A percentile compares a stretch with the other conserved stretches of the same genome.
These are phyloP conservation scores for Hygrophila difformis DNA, from an alignment of 257 asterid genomes.

Conservation along the genomic window DNA sequence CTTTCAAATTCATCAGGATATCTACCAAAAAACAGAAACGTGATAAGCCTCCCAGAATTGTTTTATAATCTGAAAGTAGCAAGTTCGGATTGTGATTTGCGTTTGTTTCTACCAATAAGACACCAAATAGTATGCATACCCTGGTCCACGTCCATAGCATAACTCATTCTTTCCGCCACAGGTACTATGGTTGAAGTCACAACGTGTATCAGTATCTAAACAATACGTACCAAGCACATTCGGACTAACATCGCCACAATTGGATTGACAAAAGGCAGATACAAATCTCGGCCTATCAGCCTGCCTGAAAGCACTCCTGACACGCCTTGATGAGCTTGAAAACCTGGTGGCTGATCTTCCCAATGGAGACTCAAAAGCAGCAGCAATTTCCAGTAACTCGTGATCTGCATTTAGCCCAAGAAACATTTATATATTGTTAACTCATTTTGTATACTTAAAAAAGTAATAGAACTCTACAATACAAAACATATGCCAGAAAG, in stretches of 20 bases:
- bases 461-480: no score
- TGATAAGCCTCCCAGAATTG: no score
- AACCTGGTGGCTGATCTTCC: constrained; percentile 63
- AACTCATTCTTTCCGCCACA: constrained; percentile 94
- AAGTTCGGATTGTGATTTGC: no score
- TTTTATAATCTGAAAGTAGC: no score
- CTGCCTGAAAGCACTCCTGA: constrained; percentile 71
- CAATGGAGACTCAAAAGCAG: constrained; percentile 60
- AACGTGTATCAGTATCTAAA: constrained; percentile 81
- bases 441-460: no score
- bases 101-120: no score
- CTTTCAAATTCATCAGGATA: constrained; percentile 95
- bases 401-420: constrained; percentile 47
- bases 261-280: constrained; percentile 91
- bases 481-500: no score
- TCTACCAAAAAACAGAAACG: constrained; percentile 28
- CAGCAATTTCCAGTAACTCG: constrained; percentile 77
- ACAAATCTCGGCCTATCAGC: constrained; percentile 76
- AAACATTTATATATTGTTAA: no score
- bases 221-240: constrained; percentile 98
- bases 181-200: constrained; percentile 96
- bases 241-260: constrained; percentile 99
- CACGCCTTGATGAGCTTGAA: constrained; percentile 73
- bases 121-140: constrained; percentile 32
- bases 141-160: constrained; percentile 98